phyloP scores from a whole-genome alignment of 768 basidiomycete species.

The Rhizopogon sp. region DNA sequence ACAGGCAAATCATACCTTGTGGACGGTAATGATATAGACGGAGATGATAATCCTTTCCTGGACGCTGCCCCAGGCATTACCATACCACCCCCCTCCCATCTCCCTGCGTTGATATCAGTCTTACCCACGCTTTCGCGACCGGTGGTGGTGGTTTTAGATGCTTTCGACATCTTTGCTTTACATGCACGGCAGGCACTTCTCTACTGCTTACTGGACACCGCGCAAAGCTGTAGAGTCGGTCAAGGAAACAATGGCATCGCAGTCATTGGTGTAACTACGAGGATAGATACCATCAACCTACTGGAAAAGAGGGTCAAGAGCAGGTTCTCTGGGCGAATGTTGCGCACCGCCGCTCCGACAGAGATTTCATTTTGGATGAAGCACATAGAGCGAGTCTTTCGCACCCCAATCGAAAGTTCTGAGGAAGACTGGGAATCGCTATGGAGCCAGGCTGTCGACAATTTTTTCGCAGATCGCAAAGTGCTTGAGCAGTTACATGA shows the following conservation, averaged over 20 bases:
- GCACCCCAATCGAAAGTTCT: constrained; percentile 16
- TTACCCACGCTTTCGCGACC: constrained; percentile 78
- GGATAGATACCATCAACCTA: constrained; percentile 82
- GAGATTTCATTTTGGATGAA: constrained; percentile 44
- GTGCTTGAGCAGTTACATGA: constrained; percentile 48
- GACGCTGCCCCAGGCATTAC: constrained; percentile 31
- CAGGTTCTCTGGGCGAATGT: constrained; percentile 89
- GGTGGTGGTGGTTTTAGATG: constrained; percentile 80
- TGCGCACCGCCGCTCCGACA: constrained; percentile 65
- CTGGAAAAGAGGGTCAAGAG: constrained; percentile 98
- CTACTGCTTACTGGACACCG: constrained; percentile 94
- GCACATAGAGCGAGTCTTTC: constrained; percentile 45
- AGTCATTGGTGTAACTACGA: constrained; percentile 81
- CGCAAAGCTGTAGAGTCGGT: constrained; percentile 72
- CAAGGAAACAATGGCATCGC: constrained; percentile 64
- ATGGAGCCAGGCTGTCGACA: constrained; percentile 57
- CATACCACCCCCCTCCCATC: constrained; percentile 62
- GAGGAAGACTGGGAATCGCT: constrained; percentile 52
- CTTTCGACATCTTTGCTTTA: constrained; percentile 89
- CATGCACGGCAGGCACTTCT: constrained; percentile 91
- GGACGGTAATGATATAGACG: constrained; percentile 29
- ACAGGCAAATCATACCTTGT: constrained; percentile 57
- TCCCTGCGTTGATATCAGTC: constrained; percentile 69
- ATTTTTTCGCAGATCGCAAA: constrained; percentile 45
- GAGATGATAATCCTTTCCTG: constrained; percentile 43